Conservation (phyloP, 2,329 filamentous ascomycete genomes). For the Dryadomyces quercivorus region DNA sequence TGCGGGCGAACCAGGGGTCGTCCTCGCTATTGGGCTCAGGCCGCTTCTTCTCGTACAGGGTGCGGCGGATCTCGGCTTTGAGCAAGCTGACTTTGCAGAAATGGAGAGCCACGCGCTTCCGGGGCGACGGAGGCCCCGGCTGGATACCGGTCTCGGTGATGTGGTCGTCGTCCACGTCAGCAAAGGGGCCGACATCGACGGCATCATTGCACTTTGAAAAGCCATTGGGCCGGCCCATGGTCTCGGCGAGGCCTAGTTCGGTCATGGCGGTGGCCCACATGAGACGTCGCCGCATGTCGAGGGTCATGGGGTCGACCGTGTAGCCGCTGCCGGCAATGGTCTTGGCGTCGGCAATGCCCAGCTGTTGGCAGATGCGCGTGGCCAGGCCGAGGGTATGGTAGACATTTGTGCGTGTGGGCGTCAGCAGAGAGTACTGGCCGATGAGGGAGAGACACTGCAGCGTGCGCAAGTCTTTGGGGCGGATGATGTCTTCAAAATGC, state of each 20-base stretch:
- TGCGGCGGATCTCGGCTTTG: constrained; percentile 77
- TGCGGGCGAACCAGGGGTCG: constrained; percentile 76
- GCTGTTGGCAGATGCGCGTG: constrained; percentile 75
- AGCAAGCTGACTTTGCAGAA: constrained; percentile 84
- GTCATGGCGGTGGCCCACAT: constrained; percentile 83
- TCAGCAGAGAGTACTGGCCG: constrained; percentile 82
- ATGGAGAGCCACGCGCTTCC: constrained; percentile 83
- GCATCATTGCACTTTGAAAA: constrained; percentile 74
- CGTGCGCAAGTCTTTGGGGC: constrained; percentile 82
- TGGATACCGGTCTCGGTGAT: constrained; percentile 69
- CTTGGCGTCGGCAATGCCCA: constrained; percentile 79
- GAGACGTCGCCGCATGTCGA: constrained; percentile 81
- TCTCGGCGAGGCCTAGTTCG: constrained; percentile 80
- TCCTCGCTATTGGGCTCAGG: constrained; percentile 63
- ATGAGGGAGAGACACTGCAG: constrained; percentile 82
- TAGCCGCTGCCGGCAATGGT: constrained; percentile 60
- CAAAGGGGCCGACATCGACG: constrained; percentile 77
- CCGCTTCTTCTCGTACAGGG: constrained; percentile 75
- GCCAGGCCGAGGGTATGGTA: constrained; percentile 90
- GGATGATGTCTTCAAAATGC: constrained; percentile 69
- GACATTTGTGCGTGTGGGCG: constrained; percentile 80
- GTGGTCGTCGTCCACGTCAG: constrained; percentile 67
- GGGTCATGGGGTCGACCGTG: constrained; percentile 55
- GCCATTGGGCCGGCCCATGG: constrained; percentile 74
- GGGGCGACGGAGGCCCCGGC: constrained; percentile 59